Percentiles rank a stretch among this genome's conserved stretches.
phyloP scores from a whole-genome alignment of 768 basidiomycete species.

The Gymnopilus dilepis region DNA sequence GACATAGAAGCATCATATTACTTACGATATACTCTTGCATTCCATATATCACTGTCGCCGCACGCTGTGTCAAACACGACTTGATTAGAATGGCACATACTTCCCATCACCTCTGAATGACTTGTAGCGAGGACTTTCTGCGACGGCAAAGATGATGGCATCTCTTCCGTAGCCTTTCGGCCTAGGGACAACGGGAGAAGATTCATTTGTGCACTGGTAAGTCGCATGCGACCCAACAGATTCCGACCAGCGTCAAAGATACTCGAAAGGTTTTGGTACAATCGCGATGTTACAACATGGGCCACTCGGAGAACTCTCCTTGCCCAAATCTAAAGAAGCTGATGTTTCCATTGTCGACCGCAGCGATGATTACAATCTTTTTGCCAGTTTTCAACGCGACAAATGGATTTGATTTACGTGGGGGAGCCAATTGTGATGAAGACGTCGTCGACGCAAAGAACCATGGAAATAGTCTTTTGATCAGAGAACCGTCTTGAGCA shows the following conservation, averaged over 20 bases:
- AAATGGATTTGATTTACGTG: conserved; percentile 71
- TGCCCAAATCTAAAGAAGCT: conserved; percentile 90
- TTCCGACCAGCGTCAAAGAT: not conserved
- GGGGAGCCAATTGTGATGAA: conserved; percentile 20
- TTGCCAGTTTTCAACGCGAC: conserved; percentile 82
- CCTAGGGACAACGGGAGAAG: not conserved
- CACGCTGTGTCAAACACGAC: conserved; percentile 7
- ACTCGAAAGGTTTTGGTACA: not conserved
- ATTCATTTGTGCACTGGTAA: no score
- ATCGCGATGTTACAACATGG: conserved; percentile 52
- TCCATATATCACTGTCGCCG: not conserved
- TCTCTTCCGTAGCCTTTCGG: not conserved
- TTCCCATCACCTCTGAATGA: not conserved
- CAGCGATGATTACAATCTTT: conserved; percentile 84
- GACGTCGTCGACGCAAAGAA: conserved; percentile 22
- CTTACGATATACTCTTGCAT: not conserved
- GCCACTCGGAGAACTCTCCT: conserved; percentile 85
- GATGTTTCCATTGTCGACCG: conserved; percentile 84
- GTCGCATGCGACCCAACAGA: no score
- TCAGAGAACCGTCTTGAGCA: conserved; percentile 16
- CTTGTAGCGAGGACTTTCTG: not conserved
- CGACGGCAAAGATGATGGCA: no score
- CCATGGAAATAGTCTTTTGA: conserved; percentile 34
- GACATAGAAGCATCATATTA: not conserved
- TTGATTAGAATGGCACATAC: not conserved